Evolutionary conservation across 352 stramenopile genomes (phyloP), one percentile per base, ranked within the genome.

Genomic region (Globisporangium nagaii): DNA sequence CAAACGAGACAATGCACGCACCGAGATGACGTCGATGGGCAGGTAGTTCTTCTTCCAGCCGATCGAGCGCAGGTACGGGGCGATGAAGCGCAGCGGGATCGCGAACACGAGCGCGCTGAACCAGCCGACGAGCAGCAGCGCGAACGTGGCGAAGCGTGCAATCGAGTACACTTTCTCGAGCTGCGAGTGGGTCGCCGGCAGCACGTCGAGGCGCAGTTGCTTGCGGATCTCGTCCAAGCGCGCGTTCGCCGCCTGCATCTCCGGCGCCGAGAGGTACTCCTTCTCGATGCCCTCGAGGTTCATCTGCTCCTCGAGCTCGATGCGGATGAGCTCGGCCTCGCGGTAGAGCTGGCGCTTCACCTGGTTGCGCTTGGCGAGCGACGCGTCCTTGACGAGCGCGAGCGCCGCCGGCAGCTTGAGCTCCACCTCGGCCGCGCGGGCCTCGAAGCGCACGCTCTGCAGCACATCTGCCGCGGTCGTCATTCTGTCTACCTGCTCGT

Each of bases 251-350:
- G 70, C 60, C 28, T 70, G 53, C 44, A 90, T 77, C 46, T 77
- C 68, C 0, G 69, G 57, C 11, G 71, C 72, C 22, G 67, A 65
- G 15, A 71, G 31, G 68, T 68, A 87, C 53, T 86, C 65, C n/a
- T 53, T 68, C 41, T 90, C 75, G 32, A 89, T 79, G 36, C 75
- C 80, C 19, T 82, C 58, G 45, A 71, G 46, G 59, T 90, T 88
- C 58, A 92, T 69, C 24, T 79, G 68, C 63, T 90, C 83, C 48
- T 93, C 80, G 36, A 93, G 66, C 53, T 93, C 83, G 19, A 93
- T 63, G 53, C 78, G 83, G 45, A 93, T 61, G 27, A 89, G 58
- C 57, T 93, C 83, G 58, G 62, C 76, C 54, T 90, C 79, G 41
- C 69, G 65, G 54, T 93, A 89, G 13, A 90, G 71, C 55, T 81